Percentiles rank a stretch among this genome's conserved stretches.
These are phyloP conservation scores for Penicillium sp. DNA, from an alignment of 2,329 filamentous ascomycete genomes.

Conservation along the genomic window DNA sequence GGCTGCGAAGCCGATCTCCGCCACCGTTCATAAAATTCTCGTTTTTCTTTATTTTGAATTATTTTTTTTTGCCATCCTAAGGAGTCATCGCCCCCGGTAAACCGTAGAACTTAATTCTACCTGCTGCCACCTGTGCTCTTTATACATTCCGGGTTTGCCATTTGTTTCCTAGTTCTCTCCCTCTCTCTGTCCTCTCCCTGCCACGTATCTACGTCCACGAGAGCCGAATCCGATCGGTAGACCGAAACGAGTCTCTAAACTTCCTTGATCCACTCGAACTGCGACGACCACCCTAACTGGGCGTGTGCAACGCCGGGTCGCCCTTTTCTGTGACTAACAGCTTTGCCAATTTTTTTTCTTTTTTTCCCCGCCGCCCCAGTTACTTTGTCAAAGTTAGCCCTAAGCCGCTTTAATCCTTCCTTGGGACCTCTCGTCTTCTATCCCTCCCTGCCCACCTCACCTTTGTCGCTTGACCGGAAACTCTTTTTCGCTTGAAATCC, in stretches of 20 bases:
- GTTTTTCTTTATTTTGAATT: neutral
- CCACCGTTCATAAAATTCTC: slow-evolving; percentile 1
- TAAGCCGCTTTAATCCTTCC: slow-evolving; percentile 4
- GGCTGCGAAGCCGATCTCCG: neutral
- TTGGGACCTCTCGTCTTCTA: neutral
- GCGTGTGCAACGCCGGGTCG: slow-evolving; percentile 21
- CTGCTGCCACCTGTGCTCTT: neutral
- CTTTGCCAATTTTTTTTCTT: slow-evolving; percentile 24
- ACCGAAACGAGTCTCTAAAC: slow-evolving; percentile 6
- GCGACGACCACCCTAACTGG: slow-evolving; percentile 5
- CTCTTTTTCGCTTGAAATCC: slow-evolving; percentile 30
- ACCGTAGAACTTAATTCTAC: neutral
- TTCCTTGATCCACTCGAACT: slow-evolving; percentile 1
- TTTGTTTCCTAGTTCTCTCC: neutral
- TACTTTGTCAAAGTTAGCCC: slow-evolving; percentile 11
- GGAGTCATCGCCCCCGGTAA: slow-evolving; percentile 2
- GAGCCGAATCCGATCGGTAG: slow-evolving; percentile 8
- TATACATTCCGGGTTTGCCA: neutral
- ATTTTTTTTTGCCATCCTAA: slow-evolving; percentile 2
- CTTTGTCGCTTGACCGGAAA: slow-evolving; percentile 23
- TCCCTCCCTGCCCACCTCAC: slow-evolving; percentile 2
- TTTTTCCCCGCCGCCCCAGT: slow-evolving; percentile 25
- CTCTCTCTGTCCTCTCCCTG: neutral
- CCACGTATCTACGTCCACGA: neutral
- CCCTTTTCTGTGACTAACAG: slow-evolving; percentile 41